Evolutionary conservation across 129 eudicot species (phyloP).

Genomic region (Daucus carota): DNA sequence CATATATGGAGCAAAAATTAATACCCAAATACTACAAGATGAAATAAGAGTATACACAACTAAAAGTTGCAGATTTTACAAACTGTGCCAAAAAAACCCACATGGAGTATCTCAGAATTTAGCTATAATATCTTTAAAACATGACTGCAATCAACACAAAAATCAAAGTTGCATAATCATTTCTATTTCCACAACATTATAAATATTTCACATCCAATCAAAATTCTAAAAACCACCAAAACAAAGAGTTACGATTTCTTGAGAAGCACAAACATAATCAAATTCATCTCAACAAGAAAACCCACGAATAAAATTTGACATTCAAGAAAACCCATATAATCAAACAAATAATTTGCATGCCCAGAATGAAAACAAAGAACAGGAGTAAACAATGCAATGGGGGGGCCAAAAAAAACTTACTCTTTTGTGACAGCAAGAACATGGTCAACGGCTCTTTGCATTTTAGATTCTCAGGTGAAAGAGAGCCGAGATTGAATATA

Average conservation of each 20-base stretch:
- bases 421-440: constrained; percentile 16
- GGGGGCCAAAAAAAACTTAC: not conserved
- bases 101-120: not conserved
- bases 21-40: not conserved
- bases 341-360: not conserved
- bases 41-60: not conserved
- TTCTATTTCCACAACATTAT: not conserved
- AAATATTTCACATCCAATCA: not conserved
- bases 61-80: not conserved
- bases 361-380: not conserved
- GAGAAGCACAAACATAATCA: not conserved
- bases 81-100: not conserved
- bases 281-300: not conserved
- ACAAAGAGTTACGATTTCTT: not conserved
- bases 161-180: not conserved
- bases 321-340: not conserved
- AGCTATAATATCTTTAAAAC: not conserved
- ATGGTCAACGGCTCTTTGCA: constrained; percentile 14
- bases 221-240: not conserved
- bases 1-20: not conserved
- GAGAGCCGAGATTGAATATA: not conserved
- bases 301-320: not conserved
- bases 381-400: not conserved
- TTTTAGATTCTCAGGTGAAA: constrained; percentile 3
- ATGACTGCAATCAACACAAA: not conserved